phyloP scores from a whole-genome alignment of 2,329 filamentous ascomycete species.

The Colletotrichum phormii region DNA sequence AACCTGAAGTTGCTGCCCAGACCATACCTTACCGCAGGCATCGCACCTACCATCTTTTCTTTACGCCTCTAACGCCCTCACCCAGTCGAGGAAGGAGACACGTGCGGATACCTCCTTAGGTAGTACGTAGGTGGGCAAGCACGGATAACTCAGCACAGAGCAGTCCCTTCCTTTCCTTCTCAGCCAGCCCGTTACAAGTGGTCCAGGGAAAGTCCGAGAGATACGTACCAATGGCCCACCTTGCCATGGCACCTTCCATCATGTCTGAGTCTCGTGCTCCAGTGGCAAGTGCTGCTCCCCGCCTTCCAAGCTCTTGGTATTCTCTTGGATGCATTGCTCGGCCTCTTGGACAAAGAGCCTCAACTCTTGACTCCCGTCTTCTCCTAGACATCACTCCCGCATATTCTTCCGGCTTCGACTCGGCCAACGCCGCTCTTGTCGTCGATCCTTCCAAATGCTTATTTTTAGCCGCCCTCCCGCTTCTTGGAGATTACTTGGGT shows the following conservation, averaged over 20 bases:
- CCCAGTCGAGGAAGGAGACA: not conserved
- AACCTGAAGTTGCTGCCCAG: not conserved
- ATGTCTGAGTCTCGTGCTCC: not conserved
- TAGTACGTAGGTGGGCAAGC: too few species aligned
- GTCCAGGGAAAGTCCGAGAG: not conserved
- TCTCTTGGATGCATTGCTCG: constrained; percentile 30
- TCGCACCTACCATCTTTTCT: constrained; percentile 19
- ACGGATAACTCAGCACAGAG: not conserved
- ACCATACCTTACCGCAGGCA: constrained; percentile 5
- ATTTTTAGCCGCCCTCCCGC: constrained; percentile 10
- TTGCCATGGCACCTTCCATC: not conserved
- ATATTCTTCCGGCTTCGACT: constrained; percentile 7
- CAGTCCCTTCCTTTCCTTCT: not conserved
- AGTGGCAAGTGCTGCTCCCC: not conserved
- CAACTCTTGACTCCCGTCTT: constrained; percentile 23
- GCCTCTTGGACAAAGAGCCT: constrained; percentile 23
- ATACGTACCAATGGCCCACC: not conserved
- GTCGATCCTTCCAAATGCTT: constrained; percentile 26
- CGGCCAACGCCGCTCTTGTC: not conserved
- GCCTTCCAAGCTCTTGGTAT: constrained; percentile 11
- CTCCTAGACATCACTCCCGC: constrained; percentile 12
- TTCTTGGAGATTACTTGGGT: not conserved
- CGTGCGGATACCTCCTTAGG: too few species aligned
- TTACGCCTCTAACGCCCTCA: not conserved
- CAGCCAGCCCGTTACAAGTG: not conserved